These are phyloP conservation scores for Polytrichum formosum DNA, from an alignment of 225 moss, liverwort and hornwort genomes.

Conservation along the genomic window DNA sequence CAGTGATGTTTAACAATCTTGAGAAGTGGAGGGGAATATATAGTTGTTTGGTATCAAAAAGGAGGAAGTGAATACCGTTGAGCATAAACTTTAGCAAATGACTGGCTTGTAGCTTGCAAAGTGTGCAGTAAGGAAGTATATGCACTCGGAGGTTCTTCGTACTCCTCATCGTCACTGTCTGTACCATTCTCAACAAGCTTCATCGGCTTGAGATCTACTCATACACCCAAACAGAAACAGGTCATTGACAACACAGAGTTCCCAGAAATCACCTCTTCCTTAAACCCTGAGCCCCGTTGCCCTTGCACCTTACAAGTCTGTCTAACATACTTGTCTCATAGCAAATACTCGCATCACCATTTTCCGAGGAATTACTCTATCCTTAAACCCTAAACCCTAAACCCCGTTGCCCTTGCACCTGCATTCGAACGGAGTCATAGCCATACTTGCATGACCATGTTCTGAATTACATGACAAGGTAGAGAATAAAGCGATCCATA, in stretches of 20 bases:
- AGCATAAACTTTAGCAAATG: constrained; percentile 65
- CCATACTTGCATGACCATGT: not conserved
- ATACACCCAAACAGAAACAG: not conserved
- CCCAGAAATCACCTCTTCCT: not conserved
- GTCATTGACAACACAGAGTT: not conserved
- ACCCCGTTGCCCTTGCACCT: not conserved
- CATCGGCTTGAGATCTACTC: constrained; percentile 28
- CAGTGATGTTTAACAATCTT: not conserved
- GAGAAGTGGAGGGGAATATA: not conserved
- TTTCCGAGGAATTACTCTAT: not conserved
- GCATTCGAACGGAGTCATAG: not conserved
- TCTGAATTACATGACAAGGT: not conserved
- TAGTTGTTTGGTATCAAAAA: not conserved
- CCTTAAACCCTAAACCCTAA: constrained; percentile 1
- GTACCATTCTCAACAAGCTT: constrained; percentile 17
- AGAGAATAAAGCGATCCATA: not conserved
- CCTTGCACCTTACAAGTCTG: not conserved
- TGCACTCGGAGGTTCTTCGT: constrained; percentile 52
- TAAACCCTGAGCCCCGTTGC: not conserved
- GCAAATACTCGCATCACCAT: not conserved
- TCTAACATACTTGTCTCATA: not conserved
- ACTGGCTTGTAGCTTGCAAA: constrained; percentile 65
- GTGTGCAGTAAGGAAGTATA: constrained; percentile 64
- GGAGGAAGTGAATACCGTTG: constrained; percentile 38
- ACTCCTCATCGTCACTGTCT: constrained; percentile 48